These are phyloP conservation scores for Fusarium sp. DNA, from an alignment of 2,329 filamentous ascomycete genomes.

Conservation along the genomic window DNA sequence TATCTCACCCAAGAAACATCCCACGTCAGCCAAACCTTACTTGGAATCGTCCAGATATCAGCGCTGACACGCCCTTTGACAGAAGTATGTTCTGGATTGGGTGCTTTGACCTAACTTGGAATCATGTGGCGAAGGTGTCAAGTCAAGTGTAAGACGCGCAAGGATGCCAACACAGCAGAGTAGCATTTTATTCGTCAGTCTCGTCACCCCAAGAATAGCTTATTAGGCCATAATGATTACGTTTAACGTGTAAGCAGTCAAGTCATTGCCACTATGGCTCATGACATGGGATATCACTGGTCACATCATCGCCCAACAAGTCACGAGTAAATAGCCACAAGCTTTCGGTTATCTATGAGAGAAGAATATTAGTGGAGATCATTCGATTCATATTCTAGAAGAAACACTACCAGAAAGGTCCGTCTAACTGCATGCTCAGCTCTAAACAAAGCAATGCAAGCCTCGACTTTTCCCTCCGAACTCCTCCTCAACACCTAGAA, in stretches of 20 bases:
- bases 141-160: neutral
- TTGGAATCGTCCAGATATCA: conserved; percentile 2
- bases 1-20: neutral
- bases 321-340: neutral
- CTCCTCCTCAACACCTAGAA: neutral
- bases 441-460: neutral
- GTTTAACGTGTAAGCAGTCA: neutral
- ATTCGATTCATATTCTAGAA: neutral
- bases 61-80: conserved; percentile 12
- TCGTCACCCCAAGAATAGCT: neutral
- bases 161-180: neutral
- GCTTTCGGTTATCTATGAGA: no score
- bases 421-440: neutral
- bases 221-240: neutral
- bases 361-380: neutral
- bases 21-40: conserved; percentile 17
- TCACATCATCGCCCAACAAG: neutral
- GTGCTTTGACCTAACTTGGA: neutral
- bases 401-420: neutral
- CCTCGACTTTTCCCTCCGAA: neutral
- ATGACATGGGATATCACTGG: neutral
- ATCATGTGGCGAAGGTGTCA: neutral
- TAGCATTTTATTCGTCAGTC: neutral
- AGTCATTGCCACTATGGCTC: neutral
- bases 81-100: neutral